These are phyloP conservation scores for Daldinia sp. DNA, from an alignment of 2,329 filamentous ascomycete species.

Conservation along the genomic window DNA sequence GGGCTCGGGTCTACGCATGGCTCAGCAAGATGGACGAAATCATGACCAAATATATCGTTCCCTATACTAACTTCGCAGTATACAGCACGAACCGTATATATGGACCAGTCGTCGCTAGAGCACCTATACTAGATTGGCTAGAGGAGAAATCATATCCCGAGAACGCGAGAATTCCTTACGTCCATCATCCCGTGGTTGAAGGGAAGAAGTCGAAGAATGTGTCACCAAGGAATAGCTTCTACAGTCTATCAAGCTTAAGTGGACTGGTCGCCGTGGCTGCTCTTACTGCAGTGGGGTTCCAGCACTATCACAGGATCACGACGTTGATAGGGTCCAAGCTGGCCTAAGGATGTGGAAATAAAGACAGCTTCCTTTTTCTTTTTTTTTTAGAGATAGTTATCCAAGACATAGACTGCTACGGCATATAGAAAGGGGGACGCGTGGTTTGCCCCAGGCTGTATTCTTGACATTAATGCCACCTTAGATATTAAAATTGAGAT, in stretches of 20 bases:
- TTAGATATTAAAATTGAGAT: neutral
- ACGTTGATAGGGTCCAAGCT: constrained; percentile 2
- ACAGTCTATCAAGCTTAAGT: constrained; percentile 18
- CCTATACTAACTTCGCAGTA: constrained; percentile 22
- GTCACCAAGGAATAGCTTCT: constrained; percentile 6
- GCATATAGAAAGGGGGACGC: neutral
- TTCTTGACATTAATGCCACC: neutral
- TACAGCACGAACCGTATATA: constrained; percentile 31
- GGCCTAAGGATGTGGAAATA: neutral
- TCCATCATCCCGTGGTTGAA: constrained; percentile 24
- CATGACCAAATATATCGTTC: constrained; percentile 36
- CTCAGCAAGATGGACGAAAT: constrained; percentile 38
- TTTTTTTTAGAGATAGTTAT: no score
- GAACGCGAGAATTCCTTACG: constrained; percentile 40
- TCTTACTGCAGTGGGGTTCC: constrained; percentile 37
- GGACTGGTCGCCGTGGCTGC: constrained; percentile 31
- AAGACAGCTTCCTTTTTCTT: neutral
- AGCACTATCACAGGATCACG: constrained; percentile 35
- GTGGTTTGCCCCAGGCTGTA: neutral
- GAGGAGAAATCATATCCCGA: constrained; percentile 39
- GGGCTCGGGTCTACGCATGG: constrained; percentile 40
- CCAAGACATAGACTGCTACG: neutral
- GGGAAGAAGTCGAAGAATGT: constrained; percentile 1
- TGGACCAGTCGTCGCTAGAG: constrained; percentile 33
- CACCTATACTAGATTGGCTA: constrained; percentile 47